phyloP scores from a whole-genome alignment of 306 rosid species.

The Neltuma alba region DNA sequence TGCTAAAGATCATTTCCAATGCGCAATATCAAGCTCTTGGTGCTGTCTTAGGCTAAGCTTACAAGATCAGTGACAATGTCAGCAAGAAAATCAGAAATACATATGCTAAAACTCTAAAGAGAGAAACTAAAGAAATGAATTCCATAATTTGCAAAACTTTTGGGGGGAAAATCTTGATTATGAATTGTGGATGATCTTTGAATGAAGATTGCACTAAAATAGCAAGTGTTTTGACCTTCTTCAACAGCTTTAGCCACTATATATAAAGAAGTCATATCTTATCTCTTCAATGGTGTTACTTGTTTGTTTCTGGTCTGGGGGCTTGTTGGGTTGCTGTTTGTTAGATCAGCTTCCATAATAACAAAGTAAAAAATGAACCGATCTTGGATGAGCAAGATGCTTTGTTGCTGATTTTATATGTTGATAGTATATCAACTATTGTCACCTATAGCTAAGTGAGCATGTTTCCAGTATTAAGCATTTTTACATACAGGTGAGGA shows the following conservation, averaged over 20 bases:
- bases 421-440: background rate
- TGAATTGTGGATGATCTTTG: background rate
- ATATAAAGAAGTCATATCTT: background rate
- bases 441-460: background rate
- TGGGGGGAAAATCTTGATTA: background rate
- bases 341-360: background rate
- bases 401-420: background rate
- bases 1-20: slow-evolving; percentile 20
- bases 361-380: background rate
- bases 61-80: background rate
- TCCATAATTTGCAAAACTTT: background rate
- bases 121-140: background rate
- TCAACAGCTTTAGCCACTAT: background rate
- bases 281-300: slow-evolving; percentile 15
- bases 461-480: background rate
- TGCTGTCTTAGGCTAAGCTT: background rate
- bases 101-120: background rate
- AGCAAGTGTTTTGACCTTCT: background rate
- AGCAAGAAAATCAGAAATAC: background rate
- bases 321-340: background rate
- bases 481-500: background rate
- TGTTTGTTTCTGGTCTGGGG: slow-evolving; percentile 1
- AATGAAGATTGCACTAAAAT: background rate
- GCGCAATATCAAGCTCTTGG: slow-evolving; percentile 13
- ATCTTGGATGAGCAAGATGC: background rate